Percentiles rank a stretch among this genome's conserved stretches.
Conservation (phyloP, 73 alveolate genomes). For the Paramecium bursaria region DNA sequence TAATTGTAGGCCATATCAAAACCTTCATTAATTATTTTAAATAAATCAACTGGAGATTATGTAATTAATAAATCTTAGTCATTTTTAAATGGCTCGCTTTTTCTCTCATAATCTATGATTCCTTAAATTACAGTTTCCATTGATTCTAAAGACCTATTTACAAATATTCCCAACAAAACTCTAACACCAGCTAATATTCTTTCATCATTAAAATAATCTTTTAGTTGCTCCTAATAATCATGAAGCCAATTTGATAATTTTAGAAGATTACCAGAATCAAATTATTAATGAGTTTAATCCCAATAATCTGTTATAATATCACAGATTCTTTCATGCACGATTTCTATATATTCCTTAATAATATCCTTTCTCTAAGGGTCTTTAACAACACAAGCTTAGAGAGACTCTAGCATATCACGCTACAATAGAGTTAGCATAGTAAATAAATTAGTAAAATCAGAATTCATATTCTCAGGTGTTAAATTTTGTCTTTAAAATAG, state of each 20-base stretch:
- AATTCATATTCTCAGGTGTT: not conserved
- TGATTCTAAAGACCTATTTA: conserved; percentile 55
- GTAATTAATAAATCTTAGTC: conserved; percentile 34
- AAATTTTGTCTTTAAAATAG: not conserved
- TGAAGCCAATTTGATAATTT: conserved; percentile 42
- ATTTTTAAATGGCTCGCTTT: not conserved
- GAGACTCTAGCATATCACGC: conserved; percentile 56
- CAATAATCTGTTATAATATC: conserved; percentile 33
- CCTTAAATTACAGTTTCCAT: conserved; percentile 47
- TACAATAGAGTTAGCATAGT: not conserved
- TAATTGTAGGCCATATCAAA: conserved; percentile 54
- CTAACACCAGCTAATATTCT: conserved; percentile 40
- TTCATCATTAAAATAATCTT: conserved; percentile 63
- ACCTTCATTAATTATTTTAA: conserved; percentile 65
- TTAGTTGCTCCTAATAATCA: conserved; percentile 32
- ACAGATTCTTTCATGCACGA: conserved; percentile 53
- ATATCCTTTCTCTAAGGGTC: conserved; percentile 64
- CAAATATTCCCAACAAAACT: conserved; percentile 24
- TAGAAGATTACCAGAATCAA: conserved; percentile 31
- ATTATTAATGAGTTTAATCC: conserved; percentile 12
- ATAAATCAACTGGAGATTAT: conserved; percentile 58
- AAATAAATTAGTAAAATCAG: conserved; percentile 2
- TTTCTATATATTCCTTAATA: conserved; percentile 60
- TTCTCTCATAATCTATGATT: conserved; percentile 54
- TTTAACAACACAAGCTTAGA: conserved; percentile 63